Conservation (phyloP, 257 asterid genomes). For the Nyctanthes arbortristis region DNA sequence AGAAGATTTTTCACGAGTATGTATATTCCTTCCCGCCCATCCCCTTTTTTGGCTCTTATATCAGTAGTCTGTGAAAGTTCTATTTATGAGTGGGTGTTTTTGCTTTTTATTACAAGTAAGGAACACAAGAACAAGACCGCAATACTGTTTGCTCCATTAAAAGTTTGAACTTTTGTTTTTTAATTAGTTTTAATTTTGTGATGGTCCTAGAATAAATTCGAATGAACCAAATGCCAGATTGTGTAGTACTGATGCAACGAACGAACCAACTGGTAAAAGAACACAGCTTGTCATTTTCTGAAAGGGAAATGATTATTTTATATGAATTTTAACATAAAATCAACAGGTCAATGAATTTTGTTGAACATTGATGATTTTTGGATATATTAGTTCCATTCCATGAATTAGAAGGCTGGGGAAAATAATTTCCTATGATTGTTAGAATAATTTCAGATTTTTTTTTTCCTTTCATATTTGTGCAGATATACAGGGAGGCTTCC, state of each 20-base stretch:
- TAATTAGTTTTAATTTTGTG: not conserved
- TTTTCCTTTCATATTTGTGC: conserved; percentile 19
- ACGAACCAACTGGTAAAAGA: not conserved
- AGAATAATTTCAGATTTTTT: not conserved
- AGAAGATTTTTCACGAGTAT: conserved; percentile 71
- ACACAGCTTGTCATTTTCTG: not conserved
- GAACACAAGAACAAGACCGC: not conserved
- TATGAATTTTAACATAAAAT: not conserved
- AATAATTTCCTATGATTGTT: conserved; percentile 3
- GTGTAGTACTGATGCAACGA: not conserved
- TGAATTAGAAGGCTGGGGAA: not conserved
- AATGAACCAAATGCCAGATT: not conserved
- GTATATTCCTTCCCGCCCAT: no score
- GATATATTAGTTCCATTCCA: not conserved
- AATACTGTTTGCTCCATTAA: not conserved
- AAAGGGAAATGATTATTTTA: not conserved
- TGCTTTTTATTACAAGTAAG: not conserved
- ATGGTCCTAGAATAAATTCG: not conserved
- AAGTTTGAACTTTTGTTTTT: not conserved
- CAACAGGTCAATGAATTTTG: not conserved
- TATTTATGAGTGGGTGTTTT: conserved; percentile 1
- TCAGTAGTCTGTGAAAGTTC: not conserved
- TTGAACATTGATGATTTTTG: not conserved
- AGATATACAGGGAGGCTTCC: conserved; percentile 73
- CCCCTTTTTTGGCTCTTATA: not conserved